Conservation (phyloP, 371 early-diverging fungal species). For the Mortierella sp. region DNA sequence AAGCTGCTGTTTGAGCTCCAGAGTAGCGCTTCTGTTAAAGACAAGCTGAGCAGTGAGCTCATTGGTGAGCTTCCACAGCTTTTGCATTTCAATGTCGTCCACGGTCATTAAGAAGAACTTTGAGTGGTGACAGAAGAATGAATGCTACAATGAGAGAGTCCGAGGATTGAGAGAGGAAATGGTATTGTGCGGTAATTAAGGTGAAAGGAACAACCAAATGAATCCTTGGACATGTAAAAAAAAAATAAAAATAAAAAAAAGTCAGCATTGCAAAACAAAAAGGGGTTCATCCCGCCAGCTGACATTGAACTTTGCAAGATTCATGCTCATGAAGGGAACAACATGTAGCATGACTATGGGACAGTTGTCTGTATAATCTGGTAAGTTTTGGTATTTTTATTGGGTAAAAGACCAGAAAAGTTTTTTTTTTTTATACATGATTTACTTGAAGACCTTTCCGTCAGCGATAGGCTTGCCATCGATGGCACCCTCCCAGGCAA, state of each 20-base stretch:
- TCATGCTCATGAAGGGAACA: background rate
- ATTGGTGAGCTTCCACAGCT: constrained; percentile 51
- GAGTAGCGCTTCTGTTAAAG: constrained; percentile 38
- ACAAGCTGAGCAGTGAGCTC: constrained; percentile 52
- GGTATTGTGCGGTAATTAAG: background rate
- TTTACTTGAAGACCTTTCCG: constrained; percentile 87
- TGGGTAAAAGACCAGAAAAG: background rate
- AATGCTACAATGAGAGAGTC: background rate
- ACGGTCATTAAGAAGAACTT: constrained; percentile 29
- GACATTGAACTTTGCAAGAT: background rate
- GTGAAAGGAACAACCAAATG: background rate
- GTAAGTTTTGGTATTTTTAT: background rate
- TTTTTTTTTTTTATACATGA: constrained; percentile 6
- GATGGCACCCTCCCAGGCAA: constrained; percentile 73
- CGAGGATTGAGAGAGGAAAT: background rate
- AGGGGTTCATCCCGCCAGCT: background rate
- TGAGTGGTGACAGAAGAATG: background rate
- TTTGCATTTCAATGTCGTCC: constrained; percentile 53
- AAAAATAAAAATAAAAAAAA: background rate
- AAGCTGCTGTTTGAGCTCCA: constrained; percentile 39
- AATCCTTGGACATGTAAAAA: background rate
- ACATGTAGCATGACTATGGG: too few species aligned
- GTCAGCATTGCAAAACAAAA: background rate
- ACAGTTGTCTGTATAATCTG: too few species aligned
- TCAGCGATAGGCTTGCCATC: constrained; percentile 73